phyloP scores from a whole-genome alignment of 31 red algal species.

The Endocladia muricata region DNA sequence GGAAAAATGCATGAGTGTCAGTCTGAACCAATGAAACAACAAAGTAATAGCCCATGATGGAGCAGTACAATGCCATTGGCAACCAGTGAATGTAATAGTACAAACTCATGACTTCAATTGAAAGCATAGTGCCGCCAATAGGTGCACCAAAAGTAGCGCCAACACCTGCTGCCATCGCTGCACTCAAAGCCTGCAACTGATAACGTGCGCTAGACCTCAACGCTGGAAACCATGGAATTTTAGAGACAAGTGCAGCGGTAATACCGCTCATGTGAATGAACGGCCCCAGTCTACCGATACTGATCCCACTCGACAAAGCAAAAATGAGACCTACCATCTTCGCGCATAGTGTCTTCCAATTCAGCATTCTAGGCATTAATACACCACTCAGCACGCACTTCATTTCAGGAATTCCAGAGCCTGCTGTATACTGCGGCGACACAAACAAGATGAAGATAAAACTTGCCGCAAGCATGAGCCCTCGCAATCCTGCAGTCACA shows the following conservation, averaged over 20 bases:
- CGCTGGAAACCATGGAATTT: slow-evolving; percentile 41
- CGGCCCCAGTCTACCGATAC: slow-evolving; percentile 79
- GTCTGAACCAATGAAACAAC: slow-evolving; percentile 38
- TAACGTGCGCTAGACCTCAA: slow-evolving; percentile 43
- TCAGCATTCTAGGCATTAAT: slow-evolving; percentile 62
- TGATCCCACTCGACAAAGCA: slow-evolving; percentile 66
- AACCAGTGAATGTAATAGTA: slow-evolving; percentile 86
- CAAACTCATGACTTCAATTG: slow-evolving; percentile 77
- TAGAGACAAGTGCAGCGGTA: slow-evolving; percentile 41
- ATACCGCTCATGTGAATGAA: slow-evolving; percentile 82
- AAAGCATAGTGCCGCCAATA: slow-evolving; percentile 82
- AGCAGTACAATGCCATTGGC: slow-evolving; percentile 82
- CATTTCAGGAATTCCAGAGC: slow-evolving; percentile 92
- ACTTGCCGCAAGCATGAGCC: slow-evolving; percentile 27
- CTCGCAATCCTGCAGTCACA: slow-evolving; percentile 25
- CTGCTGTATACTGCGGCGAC: slow-evolving; percentile 71
- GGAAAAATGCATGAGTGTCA: slow-evolving; percentile 44
- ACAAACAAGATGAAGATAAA: slow-evolving; percentile 35
- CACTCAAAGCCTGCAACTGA: slow-evolving; percentile 69
- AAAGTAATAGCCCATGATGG: slow-evolving; percentile 75
- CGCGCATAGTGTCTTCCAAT: slow-evolving; percentile 57
- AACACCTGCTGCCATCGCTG: slow-evolving; percentile 84
- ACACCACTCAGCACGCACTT: slow-evolving; percentile 84
- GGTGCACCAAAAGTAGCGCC: slow-evolving; percentile 87
- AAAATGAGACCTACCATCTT: slow-evolving; percentile 77